Conservation (phyloP, 352 stramenopile genomes). For the Halophytophthora polymorphica region DNA sequence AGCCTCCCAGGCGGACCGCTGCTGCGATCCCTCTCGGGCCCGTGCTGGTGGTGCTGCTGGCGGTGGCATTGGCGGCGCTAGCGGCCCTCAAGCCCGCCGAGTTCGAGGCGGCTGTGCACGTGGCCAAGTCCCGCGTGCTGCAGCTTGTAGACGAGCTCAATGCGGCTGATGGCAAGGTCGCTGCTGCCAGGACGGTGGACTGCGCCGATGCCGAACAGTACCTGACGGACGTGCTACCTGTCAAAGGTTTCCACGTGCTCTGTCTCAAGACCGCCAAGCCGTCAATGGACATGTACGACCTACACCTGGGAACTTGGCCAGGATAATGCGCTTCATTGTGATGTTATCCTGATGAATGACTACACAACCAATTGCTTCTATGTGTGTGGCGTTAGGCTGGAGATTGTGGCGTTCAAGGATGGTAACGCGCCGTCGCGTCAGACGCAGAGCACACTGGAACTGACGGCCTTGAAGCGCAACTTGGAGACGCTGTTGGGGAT, state of each 20-base stretch:
- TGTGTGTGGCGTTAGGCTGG: slow-evolving; percentile 25
- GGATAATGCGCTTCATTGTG: too few relatives aligned
- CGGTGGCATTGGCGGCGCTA: slow-evolving; percentile 19
- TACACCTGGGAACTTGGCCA: too few relatives aligned
- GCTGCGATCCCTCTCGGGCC: slow-evolving; percentile 11
- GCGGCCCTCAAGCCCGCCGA: slow-evolving; percentile 17
- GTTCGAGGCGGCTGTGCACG: slow-evolving; percentile 11
- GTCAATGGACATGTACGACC: slow-evolving; percentile 31
- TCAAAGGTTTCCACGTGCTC: slow-evolving; percentile 75
- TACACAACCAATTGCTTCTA: not conserved
- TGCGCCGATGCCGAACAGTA: slow-evolving; percentile 36
- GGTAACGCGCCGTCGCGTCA: slow-evolving; percentile 30
- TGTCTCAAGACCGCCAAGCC: slow-evolving; percentile 39
- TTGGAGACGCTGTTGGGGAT: slow-evolving; percentile 47
- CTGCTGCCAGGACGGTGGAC: slow-evolving; percentile 18
- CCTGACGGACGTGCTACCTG: slow-evolving; percentile 49
- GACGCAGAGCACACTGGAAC: slow-evolving; percentile 35
- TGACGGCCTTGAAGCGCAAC: slow-evolving; percentile 26
- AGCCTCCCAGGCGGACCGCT: too few relatives aligned
- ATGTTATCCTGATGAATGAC: not conserved
- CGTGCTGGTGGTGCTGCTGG: slow-evolving; percentile 24
- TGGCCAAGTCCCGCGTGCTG: slow-evolving; percentile 20
- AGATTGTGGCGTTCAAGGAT: slow-evolving; percentile 58
- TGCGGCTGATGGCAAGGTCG: not conserved
- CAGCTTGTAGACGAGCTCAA: slow-evolving; percentile 29